A percentile compares a stretch with the other conserved stretches of the same genome.
These are phyloP conservation scores for Amanita jacksonii DNA, from an alignment of 768 basidiomycete species.

Conservation along the genomic window DNA sequence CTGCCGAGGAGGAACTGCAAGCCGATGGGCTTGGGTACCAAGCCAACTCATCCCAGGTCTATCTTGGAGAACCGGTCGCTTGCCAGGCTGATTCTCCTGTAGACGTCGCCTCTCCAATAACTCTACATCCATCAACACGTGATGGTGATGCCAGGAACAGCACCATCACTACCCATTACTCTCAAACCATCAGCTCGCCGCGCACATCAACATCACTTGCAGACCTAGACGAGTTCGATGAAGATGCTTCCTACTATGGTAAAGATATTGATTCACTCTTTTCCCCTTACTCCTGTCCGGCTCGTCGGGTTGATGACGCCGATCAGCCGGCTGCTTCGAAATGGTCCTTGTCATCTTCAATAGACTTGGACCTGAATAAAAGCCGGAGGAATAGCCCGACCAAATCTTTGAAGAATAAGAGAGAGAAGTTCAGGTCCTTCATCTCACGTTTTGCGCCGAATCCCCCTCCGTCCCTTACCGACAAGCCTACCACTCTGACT, in stretches of 20 bases:
- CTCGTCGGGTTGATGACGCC: not conserved
- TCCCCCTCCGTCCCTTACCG: not conserved
- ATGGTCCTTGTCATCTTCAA: constrained; percentile 8
- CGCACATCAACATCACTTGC: constrained; percentile 4
- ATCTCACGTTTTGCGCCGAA: constrained; percentile 2
- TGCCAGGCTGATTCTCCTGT: not conserved
- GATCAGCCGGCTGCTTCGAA: not conserved
- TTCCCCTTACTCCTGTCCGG: constrained; percentile 2
- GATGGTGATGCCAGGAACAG: not conserved
- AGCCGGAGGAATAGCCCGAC: not conserved
- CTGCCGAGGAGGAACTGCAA: constrained; percentile 4
- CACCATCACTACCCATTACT: not conserved
- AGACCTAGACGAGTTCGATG: constrained; percentile 7
- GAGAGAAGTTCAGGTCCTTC: constrained; percentile 4
- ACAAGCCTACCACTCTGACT: not conserved
- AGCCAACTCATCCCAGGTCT: constrained; percentile 1
- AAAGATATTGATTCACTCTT: constrained; percentile 6
- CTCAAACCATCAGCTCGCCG: not conserved
- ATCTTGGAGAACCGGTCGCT: not conserved
- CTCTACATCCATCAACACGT: not conserved
- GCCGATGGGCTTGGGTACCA: not conserved
- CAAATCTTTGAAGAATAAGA: constrained; percentile 2
- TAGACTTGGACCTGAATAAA: constrained; percentile 2
- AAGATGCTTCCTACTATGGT: constrained; percentile 8
- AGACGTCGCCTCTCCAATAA: not conserved